Percentiles rank a stretch among this genome's conserved stretches.
These are phyloP conservation scores for Vaccinium corymbosum DNA, from an alignment of 148 eudicot species.

Conservation along the genomic window DNA sequence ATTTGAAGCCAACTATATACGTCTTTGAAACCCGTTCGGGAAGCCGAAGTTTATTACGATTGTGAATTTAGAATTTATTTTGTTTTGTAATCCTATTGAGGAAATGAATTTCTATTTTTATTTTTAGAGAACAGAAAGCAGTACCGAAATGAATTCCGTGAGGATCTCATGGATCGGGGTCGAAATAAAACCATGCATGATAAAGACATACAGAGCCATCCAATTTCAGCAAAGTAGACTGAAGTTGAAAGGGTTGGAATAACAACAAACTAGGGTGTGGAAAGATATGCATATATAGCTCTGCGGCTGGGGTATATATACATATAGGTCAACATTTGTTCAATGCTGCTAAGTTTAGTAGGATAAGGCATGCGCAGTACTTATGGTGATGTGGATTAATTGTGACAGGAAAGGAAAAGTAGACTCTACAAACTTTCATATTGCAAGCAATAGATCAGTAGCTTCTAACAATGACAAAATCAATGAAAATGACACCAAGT, in stretches of 20 bases:
- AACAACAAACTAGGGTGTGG: conserved; percentile 5
- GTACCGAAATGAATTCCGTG: not conserved
- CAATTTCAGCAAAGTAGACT: not conserved
- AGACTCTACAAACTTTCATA: not conserved
- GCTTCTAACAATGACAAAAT: not conserved
- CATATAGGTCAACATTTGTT: not conserved
- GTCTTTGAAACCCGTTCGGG: too few relatives aligned
- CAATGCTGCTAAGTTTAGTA: not conserved
- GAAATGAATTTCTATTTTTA: too few relatives aligned
- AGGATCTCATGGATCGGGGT: too few relatives aligned
- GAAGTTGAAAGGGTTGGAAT: not conserved
- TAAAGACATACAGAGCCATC: not conserved
- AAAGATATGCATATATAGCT: not conserved
- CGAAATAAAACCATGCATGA: not conserved
- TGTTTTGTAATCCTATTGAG: too few relatives aligned
- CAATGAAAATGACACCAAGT: not conserved
- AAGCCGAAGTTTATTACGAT: too few relatives aligned
- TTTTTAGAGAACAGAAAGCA: too few relatives aligned
- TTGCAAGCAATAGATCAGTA: not conserved
- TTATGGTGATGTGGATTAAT: not conserved
- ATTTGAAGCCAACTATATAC: too few relatives aligned
- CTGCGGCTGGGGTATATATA: not conserved
- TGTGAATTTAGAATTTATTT: too few relatives aligned
- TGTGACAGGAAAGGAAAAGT: not conserved
- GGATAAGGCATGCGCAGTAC: not conserved